Evolutionary conservation across 1,284 basidiomycete species (phyloP).

Genomic region (Stereum hirsutum): DNA sequence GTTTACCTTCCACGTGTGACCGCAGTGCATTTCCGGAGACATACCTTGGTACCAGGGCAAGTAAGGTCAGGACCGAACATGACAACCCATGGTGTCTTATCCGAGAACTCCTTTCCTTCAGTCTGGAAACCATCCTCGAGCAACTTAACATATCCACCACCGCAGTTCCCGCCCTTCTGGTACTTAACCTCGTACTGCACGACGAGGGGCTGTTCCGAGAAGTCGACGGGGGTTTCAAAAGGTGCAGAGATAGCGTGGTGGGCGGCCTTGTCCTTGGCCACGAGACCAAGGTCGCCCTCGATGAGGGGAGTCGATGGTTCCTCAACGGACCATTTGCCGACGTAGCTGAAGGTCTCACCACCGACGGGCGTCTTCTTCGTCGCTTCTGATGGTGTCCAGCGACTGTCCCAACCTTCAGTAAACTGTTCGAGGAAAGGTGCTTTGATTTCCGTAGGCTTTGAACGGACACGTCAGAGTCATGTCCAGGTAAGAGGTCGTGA

Average conservation of each 20-base stretch:
- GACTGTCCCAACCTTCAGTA: slow-evolving; percentile 80
- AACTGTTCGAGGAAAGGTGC: slow-evolving; percentile 99
- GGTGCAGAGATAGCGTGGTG: slow-evolving; percentile 97
- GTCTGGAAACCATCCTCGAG: slow-evolving; percentile 89
- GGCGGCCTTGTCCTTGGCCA: slow-evolving; percentile 87
- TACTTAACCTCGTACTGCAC: slow-evolving; percentile 99
- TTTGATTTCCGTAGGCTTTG: slow-evolving; percentile 72
- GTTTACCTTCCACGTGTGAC: slow-evolving; percentile 3
- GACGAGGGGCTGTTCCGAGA: slow-evolving; percentile 84
- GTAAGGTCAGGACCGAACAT: slow-evolving; percentile 93
- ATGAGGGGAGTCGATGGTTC: slow-evolving; percentile 70
- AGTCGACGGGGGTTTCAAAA: slow-evolving; percentile 73
- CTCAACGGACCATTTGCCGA: slow-evolving; percentile 96
- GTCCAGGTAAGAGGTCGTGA: too few relatives aligned
- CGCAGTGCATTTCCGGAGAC: slow-evolving; percentile 7
- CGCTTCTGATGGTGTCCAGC: slow-evolving; percentile 95
- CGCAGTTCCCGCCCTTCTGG: slow-evolving; percentile 98
- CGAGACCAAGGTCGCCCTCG: slow-evolving; percentile 81
- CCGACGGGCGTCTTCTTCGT: slow-evolving; percentile 96
- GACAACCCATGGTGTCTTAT: slow-evolving; percentile 96
- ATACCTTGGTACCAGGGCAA: slow-evolving; percentile 78
- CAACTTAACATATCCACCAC: slow-evolving; percentile 98
- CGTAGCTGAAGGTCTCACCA: slow-evolving; percentile 92
- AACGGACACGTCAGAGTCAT: slow-evolving; percentile 6
- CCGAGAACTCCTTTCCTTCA: slow-evolving; percentile 88